Conservation (phyloP, 116 monocot genomes). For the Trichopus zeylanicus region DNA sequence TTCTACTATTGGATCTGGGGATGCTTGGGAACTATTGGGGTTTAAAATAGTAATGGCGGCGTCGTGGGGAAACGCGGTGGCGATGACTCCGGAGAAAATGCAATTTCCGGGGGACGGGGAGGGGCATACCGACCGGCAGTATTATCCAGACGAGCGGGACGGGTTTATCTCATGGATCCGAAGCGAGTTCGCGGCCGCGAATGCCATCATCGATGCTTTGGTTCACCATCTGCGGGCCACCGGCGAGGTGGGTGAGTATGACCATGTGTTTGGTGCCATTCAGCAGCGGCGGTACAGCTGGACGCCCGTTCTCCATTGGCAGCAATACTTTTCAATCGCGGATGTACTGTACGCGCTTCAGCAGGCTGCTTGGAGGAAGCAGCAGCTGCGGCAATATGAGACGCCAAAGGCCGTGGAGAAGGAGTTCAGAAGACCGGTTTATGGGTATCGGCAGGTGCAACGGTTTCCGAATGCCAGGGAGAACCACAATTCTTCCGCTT, state of each 20-base stretch:
- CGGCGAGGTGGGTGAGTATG: conserved; percentile 57
- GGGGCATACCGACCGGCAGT: conserved; percentile 22
- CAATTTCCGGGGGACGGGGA: conserved; percentile 12
- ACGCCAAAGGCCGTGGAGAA: conserved; percentile 17
- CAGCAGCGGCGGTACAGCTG: conserved; percentile 63
- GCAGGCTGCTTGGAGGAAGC: conserved; percentile 44
- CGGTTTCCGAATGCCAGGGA: conserved; percentile 23
- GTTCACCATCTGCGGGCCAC: conserved; percentile 48
- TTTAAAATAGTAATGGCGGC: conserved; percentile 19
- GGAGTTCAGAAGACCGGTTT: conserved; percentile 15
- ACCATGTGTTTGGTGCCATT: conserved; percentile 35
- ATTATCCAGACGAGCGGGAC: conserved; percentile 65
- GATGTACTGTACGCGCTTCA: conserved; percentile 52
- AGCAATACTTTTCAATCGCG: conserved; percentile 65
- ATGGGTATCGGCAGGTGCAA: conserved; percentile 19
- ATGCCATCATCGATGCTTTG: conserved; percentile 70
- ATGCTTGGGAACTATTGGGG: background rate
- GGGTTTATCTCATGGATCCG: conserved; percentile 63
- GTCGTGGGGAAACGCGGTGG: conserved; percentile 20
- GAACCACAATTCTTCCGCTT: conserved; percentile 9
- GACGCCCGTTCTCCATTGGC: conserved; percentile 67
- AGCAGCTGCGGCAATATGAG: conserved; percentile 22
- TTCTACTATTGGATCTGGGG: conserved; percentile 8
- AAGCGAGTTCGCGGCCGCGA: conserved; percentile 78
- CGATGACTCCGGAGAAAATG: conserved; percentile 22